Percentiles rank a stretch among this genome's conserved stretches.
These are phyloP conservation scores for Psilocybe tampanensis DNA, from an alignment of 768 basidiomycete genomes.

Conservation along the genomic window DNA sequence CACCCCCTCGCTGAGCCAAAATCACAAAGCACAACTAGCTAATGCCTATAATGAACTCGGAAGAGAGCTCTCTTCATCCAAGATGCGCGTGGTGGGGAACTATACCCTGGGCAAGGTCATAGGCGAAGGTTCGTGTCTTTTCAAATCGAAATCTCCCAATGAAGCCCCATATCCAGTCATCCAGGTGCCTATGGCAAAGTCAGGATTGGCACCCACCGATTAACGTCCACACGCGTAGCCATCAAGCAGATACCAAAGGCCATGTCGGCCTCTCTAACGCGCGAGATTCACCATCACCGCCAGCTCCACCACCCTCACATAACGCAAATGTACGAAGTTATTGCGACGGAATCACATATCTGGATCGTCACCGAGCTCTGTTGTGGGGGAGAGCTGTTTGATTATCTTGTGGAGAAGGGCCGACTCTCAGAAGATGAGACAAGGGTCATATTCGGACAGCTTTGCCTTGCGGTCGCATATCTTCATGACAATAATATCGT, in stretches of 20 bases:
- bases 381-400: conserved; percentile 95
- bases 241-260: conserved; percentile 98
- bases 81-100: conserved; percentile 90
- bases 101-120: conserved; percentile 94
- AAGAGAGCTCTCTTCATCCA: conserved; percentile 90
- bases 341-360: conserved; percentile 93
- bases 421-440: conserved; percentile 85
- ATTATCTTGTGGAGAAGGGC: conserved; percentile 96
- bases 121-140: conserved; percentile 75
- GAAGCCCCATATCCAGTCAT: conserved; percentile 9
- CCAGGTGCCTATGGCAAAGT: conserved; percentile 96
- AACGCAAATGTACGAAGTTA: conserved; percentile 95
- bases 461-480: conserved; percentile 92
- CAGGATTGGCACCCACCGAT: conserved; percentile 89
- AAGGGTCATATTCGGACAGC: conserved; percentile 89
- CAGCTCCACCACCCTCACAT: conserved; percentile 95
- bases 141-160: neutral
- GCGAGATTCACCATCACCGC: conserved; percentile 98
- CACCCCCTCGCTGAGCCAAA: conserved; percentile 64
- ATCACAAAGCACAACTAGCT: conserved; percentile 87
- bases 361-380: conserved; percentile 99
- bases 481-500: conserved; percentile 93
- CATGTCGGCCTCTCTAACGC: conserved; percentile 87
- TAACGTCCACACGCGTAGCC: conserved; percentile 90
- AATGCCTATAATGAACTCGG: conserved; percentile 97